Conservation (phyloP, 345 rosid genomes). For the Hypericum androsaemum region DNA sequence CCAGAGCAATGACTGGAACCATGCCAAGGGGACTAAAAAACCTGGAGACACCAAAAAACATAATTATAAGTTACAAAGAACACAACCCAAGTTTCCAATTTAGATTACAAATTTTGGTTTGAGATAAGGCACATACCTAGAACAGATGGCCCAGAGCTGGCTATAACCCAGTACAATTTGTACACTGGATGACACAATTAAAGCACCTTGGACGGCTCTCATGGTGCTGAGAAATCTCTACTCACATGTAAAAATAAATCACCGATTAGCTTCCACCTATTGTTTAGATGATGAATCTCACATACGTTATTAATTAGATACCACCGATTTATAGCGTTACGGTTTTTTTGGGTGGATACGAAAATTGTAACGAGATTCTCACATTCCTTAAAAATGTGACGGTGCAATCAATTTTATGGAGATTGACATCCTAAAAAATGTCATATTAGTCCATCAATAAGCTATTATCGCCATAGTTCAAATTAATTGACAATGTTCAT, state of each 20-base stretch:
- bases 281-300: background rate
- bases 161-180: slow-evolving; percentile 92
- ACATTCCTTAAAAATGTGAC: too few relatives aligned
- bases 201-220: slow-evolving; percentile 98
- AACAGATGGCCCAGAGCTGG: slow-evolving; percentile 90
- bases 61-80: slow-evolving; percentile 49
- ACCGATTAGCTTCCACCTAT: too few relatives aligned
- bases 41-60: slow-evolving; percentile 30
- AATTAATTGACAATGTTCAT: too few relatives aligned
- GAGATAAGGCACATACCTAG: slow-evolving; percentile 46
- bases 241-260: slow-evolving; percentile 8
- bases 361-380: too few relatives aligned
- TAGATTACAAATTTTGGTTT: slow-evolving; percentile 68
- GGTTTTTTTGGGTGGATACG: too few relatives aligned
- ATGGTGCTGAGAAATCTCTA: slow-evolving; percentile 85
- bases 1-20: slow-evolving; percentile 93
- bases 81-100: slow-evolving; percentile 83
- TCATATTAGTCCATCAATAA: too few relatives aligned
- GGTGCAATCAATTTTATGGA: too few relatives aligned
- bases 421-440: too few relatives aligned
- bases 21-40: slow-evolving; percentile 96
- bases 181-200: slow-evolving; percentile 89
- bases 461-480: too few relatives aligned
- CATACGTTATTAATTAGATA: too few relatives aligned
- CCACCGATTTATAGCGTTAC: too few relatives aligned